Conservation (phyloP, 306 rosid species). For the Cyclanthera cordifolia region DNA sequence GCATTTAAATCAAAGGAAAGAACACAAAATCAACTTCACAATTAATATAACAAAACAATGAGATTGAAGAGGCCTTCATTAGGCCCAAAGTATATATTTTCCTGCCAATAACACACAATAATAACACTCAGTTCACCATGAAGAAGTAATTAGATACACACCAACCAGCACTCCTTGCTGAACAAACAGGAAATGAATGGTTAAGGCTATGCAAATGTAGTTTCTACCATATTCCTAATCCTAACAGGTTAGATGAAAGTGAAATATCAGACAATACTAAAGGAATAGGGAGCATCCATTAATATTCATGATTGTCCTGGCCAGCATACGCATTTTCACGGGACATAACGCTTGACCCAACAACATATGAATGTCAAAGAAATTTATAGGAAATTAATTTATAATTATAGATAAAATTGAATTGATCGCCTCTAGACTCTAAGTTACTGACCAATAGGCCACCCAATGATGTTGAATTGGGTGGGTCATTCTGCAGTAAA, state of each 20-base stretch:
- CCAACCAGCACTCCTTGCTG: neutral
- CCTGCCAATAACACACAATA: neutral
- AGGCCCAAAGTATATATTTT: neutral
- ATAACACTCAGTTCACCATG: neutral
- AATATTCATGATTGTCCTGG: no score
- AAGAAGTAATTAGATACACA: neutral
- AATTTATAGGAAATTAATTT: no score
- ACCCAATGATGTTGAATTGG: no score
- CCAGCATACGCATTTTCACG: no score
- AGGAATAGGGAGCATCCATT: neutral
- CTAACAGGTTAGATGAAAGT: neutral
- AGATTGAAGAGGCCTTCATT: neutral
- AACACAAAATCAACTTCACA: neutral
- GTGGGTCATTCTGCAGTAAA: no score
- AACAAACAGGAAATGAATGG: constrained; percentile 1
- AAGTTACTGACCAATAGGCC: no score
- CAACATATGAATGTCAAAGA: no score
- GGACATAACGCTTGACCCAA: no score
- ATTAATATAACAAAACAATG: neutral
- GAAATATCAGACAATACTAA: neutral
- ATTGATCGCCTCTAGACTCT: no score
- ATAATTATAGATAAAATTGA: no score
- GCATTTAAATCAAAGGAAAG: neutral
- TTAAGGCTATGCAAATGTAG: neutral
- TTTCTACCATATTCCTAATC: neutral